Evolutionary conservation across 2,329 filamentous ascomycete genomes (phyloP).

Genomic region (Trichoderma aggressivum): DNA sequence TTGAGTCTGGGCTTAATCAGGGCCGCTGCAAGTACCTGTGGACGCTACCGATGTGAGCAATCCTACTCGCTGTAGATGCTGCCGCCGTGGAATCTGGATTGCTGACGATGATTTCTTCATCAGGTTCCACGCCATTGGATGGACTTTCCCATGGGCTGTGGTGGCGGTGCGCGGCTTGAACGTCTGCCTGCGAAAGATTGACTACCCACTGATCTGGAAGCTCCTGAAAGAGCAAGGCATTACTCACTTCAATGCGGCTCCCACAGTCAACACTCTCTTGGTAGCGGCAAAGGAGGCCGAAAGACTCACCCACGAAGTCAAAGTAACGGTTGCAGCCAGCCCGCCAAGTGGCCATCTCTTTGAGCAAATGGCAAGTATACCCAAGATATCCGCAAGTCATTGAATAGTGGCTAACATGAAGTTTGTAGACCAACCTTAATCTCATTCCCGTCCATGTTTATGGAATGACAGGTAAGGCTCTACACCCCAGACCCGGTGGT

Average conservation of each 20-base stretch:
- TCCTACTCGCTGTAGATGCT: conserved; percentile 20
- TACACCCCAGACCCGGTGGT: no score
- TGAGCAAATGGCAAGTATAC: conserved; percentile 72
- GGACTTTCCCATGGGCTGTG: conserved; percentile 92
- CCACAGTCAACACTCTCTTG: conserved; percentile 91
- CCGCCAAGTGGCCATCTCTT: conserved; percentile 89
- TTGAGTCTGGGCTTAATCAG: conserved; percentile 80
- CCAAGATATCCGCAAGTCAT: not conserved
- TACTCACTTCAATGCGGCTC: conserved; percentile 93
- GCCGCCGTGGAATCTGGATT: no score
- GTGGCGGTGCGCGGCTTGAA: conserved; percentile 92
- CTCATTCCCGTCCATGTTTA: conserved; percentile 91
- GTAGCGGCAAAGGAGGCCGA: conserved; percentile 76
- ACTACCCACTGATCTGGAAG: conserved; percentile 90
- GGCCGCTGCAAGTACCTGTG: conserved; percentile 80
- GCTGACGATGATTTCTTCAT: not conserved
- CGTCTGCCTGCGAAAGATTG: conserved; percentile 90
- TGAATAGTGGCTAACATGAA: not conserved
- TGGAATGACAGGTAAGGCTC: conserved; percentile 56
- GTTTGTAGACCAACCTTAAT: conserved; percentile 57
- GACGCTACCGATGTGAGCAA: conserved; percentile 77
- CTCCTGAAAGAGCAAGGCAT: conserved; percentile 81
- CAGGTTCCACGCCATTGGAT: conserved; percentile 65
- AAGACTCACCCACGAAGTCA: conserved; percentile 65
- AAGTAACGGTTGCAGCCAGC: conserved; percentile 88